Percentiles rank a stretch among this genome's conserved stretches.
Evolutionary conservation across 371 early-diverging fungal species (phyloP).

Genomic region (Syncephalis fuscata): DNA sequence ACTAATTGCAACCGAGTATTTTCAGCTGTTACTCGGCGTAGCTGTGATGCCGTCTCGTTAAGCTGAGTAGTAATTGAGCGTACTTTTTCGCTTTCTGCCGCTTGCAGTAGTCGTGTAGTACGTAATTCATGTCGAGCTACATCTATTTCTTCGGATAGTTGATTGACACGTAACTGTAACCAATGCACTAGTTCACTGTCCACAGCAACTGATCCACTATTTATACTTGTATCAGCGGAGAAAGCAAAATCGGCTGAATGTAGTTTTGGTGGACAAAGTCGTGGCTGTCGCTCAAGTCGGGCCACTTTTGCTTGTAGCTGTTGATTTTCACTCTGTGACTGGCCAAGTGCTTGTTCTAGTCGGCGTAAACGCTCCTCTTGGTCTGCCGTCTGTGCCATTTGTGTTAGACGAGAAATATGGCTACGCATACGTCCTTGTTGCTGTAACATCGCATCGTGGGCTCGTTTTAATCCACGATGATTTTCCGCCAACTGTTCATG

Average conservation of each 20-base stretch:
- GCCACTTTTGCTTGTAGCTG: neutral
- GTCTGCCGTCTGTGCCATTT: neutral
- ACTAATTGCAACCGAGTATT: too few species aligned
- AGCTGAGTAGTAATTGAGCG: too few species aligned
- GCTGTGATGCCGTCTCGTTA: too few species aligned
- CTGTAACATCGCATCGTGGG: neutral
- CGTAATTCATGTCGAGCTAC: neutral
- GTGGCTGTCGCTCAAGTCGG: neutral
- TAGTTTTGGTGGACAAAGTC: too few species aligned
- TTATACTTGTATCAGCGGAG: too few species aligned
- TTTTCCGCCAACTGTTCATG: neutral
- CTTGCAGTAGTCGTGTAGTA: neutral
- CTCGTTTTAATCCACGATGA: neutral
- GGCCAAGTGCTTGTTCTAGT: neutral
- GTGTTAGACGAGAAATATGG: neutral
- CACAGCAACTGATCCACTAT: neutral
- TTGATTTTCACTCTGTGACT: slow-evolving; percentile 1
- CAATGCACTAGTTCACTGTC: neutral
- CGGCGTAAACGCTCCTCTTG: neutral
- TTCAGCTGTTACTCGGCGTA: too few species aligned
- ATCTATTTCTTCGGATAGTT: neutral
- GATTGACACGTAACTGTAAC: neutral
- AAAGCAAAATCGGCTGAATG: too few species aligned
- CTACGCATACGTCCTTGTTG: slow-evolving; percentile 1
- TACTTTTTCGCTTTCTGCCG: neutral